Evolutionary conservation across 495 filamentous ascomycete genomes (phyloP).

Genomic region (Aspergillus bridgeri): DNA sequence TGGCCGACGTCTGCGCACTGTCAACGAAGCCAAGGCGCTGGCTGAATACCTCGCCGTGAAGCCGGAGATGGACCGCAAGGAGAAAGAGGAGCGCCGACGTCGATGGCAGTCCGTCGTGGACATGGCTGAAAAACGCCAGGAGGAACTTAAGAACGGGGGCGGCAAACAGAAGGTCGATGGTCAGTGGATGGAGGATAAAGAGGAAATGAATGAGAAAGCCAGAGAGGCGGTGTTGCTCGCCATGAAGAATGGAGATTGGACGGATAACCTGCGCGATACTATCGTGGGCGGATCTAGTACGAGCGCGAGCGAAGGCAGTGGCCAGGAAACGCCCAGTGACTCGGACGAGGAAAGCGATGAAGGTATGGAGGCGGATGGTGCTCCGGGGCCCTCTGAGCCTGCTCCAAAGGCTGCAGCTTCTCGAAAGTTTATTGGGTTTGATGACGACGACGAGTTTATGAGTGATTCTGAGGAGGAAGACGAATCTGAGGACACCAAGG

Average conservation of each 20-base stretch:
- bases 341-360: constrained; percentile 50
- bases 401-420: constrained; percentile 27
- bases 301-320: constrained; percentile 50
- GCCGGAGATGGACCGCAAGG: constrained; percentile 91
- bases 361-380: constrained; percentile 35
- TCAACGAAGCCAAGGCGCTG: constrained; percentile 90
- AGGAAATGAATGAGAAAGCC: constrained; percentile 77
- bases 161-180: constrained; percentile 72
- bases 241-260: constrained; percentile 61
- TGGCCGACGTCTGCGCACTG: constrained; percentile 82
- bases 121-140: constrained; percentile 72
- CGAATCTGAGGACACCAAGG: constrained; percentile 21
- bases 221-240: constrained; percentile 77
- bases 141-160: constrained; percentile 67
- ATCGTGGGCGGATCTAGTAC: constrained; percentile 43
- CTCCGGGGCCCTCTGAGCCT: constrained; percentile 26
- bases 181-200: constrained; percentile 90
- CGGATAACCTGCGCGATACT: constrained; percentile 44
- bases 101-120: constrained; percentile 85
- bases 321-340: constrained; percentile 34
- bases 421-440: constrained; percentile 73
- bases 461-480: constrained; percentile 61
- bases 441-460: constrained; percentile 90
- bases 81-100: constrained; percentile 76
- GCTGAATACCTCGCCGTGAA: constrained; percentile 94